These are phyloP conservation scores for Phytophthora colocasiae DNA, from an alignment of 352 stramenopile species.

Conservation along the genomic window DNA sequence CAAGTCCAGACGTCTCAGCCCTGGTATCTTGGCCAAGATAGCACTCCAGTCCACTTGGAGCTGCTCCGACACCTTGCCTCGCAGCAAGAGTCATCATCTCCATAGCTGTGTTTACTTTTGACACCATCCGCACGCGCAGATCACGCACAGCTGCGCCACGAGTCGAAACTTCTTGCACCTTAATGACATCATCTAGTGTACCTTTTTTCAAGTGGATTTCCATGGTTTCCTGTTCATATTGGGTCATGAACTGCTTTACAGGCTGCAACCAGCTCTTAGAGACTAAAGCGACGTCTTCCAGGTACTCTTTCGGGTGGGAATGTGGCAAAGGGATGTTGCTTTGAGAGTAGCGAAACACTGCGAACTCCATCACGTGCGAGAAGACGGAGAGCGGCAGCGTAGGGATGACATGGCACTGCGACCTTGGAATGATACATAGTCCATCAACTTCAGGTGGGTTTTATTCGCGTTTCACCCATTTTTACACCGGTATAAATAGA, in stretches of 20 bases:
- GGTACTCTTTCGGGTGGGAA: neutral
- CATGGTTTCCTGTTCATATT: slow-evolving; percentile 12
- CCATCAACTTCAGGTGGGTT: too few relatives aligned
- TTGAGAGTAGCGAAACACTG: neutral
- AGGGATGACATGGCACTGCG: neutral
- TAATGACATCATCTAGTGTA: slow-evolving; percentile 3
- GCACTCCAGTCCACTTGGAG: slow-evolving; percentile 23
- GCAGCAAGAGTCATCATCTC: neutral
- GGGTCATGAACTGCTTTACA: slow-evolving; percentile 7
- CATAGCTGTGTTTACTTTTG: neutral
- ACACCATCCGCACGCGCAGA: neutral
- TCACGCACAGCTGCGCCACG: slow-evolving; percentile 3
- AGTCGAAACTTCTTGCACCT: slow-evolving; percentile 7
- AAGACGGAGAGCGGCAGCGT: neutral
- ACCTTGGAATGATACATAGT: too few relatives aligned
- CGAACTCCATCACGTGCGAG: neutral
- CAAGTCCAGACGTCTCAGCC: slow-evolving; percentile 26
- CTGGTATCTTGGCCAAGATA: slow-evolving; percentile 7
- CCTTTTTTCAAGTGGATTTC: slow-evolving; percentile 3
- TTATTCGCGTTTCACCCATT: too few relatives aligned
- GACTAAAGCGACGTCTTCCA: slow-evolving; percentile 14
- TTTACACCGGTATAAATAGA: too few relatives aligned
- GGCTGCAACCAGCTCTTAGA: slow-evolving; percentile 13
- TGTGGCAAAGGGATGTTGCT: neutral
- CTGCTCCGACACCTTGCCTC: slow-evolving; percentile 12